Evolutionary conservation across 805 yeast genomes (phyloP).

Genomic region (Saccharomyces kudriavzevii): DNA sequence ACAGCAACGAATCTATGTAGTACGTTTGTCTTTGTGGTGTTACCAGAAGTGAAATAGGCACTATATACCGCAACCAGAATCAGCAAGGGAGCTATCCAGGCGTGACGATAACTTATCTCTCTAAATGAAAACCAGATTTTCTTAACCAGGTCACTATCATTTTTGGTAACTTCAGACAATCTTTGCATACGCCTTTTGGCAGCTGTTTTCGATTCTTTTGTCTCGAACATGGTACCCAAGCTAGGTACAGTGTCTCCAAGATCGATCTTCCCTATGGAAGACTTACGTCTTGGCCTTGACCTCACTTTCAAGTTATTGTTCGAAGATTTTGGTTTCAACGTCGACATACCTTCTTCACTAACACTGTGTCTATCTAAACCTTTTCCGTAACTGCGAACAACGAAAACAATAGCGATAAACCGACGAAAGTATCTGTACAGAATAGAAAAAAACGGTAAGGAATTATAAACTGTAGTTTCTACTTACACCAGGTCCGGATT

Average conservation of each 20-base stretch:
- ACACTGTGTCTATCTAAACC: neutral
- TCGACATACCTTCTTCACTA: neutral
- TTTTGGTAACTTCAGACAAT: conserved; percentile 19
- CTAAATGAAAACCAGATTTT: conserved; percentile 46
- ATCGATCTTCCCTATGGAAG: conserved; percentile 62
- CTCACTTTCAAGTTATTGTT: conserved; percentile 18
- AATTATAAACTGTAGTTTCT: neutral
- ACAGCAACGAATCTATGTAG: conserved; percentile 50
- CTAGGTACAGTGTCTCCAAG: conserved; percentile 64
- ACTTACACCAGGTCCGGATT: neutral
- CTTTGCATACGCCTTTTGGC: conserved; percentile 24
- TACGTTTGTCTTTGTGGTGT: conserved; percentile 46
- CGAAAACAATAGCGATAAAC: neutral
- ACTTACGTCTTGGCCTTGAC: conserved; percentile 37
- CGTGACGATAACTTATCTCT: conserved; percentile 43
- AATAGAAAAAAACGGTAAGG: neutral
- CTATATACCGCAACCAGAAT: conserved; percentile 33
- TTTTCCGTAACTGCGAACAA: neutral
- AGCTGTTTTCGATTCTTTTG: conserved; percentile 36
- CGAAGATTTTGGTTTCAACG: neutral
- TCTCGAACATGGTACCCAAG: conserved; percentile 54
- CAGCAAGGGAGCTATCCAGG: conserved; percentile 60
- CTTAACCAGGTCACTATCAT: conserved; percentile 40
- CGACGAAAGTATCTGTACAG: neutral
- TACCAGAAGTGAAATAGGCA: conserved; percentile 43